These are phyloP conservation scores for Friedmanniomyces simplex DNA, from an alignment of 495 filamentous ascomycete species.

Conservation along the genomic window DNA sequence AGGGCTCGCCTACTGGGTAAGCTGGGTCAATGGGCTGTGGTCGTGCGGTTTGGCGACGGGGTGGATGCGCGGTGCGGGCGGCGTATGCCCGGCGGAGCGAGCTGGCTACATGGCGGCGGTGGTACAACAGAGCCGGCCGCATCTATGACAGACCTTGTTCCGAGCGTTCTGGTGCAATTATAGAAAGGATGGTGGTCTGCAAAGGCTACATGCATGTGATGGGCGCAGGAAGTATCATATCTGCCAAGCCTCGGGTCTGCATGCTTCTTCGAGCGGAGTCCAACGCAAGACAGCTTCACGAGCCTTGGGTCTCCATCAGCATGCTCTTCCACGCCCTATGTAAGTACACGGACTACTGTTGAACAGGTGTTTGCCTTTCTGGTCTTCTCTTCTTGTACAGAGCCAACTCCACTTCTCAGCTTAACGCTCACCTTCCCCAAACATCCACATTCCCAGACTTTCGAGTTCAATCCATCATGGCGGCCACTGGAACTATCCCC, in stretches of 20 bases:
- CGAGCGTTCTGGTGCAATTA: neutral
- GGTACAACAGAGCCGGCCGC: neutral
- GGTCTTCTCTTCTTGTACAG: neutral
- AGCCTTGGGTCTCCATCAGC: neutral
- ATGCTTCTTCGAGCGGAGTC: neutral
- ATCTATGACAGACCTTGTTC: neutral
- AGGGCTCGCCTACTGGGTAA: neutral
- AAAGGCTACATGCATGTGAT: too few species aligned
- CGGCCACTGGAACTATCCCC: conserved; percentile 3
- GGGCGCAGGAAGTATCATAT: neutral
- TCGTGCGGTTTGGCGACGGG: neutral
- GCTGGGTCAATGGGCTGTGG: conserved; percentile 2
- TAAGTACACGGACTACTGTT: too few species aligned
- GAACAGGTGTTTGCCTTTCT: neutral
- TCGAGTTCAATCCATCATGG: neutral
- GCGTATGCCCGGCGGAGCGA: neutral
- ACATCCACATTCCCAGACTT: neutral
- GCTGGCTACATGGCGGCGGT: neutral
- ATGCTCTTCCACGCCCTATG: neutral
- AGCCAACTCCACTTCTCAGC: neutral
- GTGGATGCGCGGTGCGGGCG: neutral
- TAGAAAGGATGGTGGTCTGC: neutral
- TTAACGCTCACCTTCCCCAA: neutral
- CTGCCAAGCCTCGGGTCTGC: neutral
- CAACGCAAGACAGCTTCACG: neutral